Base-by-base conservation (phyloP, 441 rosid genomes). In the Eutrema salsugineum region DNA sequence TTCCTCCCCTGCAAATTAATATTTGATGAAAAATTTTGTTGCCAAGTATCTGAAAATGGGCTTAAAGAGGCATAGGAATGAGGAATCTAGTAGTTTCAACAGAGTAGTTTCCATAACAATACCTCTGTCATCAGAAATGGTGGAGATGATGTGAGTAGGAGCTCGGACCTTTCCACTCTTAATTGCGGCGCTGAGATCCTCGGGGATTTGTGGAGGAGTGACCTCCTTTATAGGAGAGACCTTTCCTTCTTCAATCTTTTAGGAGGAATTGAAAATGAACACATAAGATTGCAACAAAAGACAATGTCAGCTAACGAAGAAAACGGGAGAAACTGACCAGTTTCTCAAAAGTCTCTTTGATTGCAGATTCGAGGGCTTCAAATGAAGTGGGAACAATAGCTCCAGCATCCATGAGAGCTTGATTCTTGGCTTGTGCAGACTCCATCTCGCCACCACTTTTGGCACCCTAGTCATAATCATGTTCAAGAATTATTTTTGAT, bases 371-470 rank as follows among this genome's bases (percentile, higher is more conserved):
- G 6, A 94, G 79, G 28, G 97, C 90, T 84, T 91, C 97, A 43
- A 78, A 94, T 14, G 99, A 94, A 59, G 96, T 86, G 65, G 99
- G 97, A 74, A 94, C 99, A 78, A 82, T 87, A 50, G 99, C 99
- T 75, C 97, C 97, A 17, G 88, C 97, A 48, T 90, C 97, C 68
- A 61, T 81, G 40, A 94, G 83, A 62, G 98, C 98, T 82, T 92
- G 93, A 78, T 91, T 95, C 90, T 95, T 95, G 19, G 92, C 99
- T 82, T 95, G 99, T 59, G 99, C 98, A 49, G 99, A 95, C 78
- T 95, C 99, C 94, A 92, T 72, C 83, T 89, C 99, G 14, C 92
- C 97, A 16, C 98, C 99, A 82, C 98, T 95, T 87, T 94, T 94
- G 71, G 99, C 98, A 28, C 98, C 99, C 99, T 94, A 90, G 56